Conservation (phyloP, 164 flowering plant species). For the Chloranthus sessilifolius region DNA sequence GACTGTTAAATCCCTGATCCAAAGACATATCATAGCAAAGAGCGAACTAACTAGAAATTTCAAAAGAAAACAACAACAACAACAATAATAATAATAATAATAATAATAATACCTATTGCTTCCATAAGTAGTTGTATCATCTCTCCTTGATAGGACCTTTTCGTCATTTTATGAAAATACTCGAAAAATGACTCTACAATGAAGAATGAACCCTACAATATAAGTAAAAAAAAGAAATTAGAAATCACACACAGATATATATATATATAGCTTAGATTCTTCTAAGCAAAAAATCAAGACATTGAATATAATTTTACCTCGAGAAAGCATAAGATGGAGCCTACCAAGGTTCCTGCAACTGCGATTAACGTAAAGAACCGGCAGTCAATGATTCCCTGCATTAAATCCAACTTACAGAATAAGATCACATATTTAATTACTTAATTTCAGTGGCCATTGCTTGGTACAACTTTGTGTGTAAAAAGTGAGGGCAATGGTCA, state of each 20-base stretch:
- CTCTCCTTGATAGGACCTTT: slow-evolving; percentile 41
- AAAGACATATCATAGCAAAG: too few species aligned
- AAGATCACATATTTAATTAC: not conserved
- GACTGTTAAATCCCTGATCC: too few species aligned
- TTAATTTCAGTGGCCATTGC: not conserved
- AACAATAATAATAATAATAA: not conserved
- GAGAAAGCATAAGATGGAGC: slow-evolving; percentile 68
- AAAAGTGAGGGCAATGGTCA: too few species aligned
- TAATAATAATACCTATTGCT: slow-evolving; percentile 49
- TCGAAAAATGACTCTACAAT: slow-evolving; percentile 52
- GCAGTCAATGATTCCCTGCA: slow-evolving; percentile 69
- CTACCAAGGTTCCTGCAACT: slow-evolving; percentile 67
- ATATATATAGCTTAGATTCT: not conserved
- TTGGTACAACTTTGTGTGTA: not conserved
- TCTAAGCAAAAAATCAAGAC: not conserved
- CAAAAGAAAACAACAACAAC: not conserved
- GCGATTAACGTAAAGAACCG: slow-evolving; percentile 73
- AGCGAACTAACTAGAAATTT: not conserved
- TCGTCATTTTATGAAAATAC: slow-evolving; percentile 39
- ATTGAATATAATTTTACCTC: slow-evolving; percentile 44
- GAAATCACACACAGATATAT: not conserved
- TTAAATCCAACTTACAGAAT: not conserved
- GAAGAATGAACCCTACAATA: slow-evolving; percentile 56
- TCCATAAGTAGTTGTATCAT: slow-evolving; percentile 52
- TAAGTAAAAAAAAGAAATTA: not conserved